phyloP scores from a whole-genome alignment of 805 yeast species.

The Candida koratica region DNA sequence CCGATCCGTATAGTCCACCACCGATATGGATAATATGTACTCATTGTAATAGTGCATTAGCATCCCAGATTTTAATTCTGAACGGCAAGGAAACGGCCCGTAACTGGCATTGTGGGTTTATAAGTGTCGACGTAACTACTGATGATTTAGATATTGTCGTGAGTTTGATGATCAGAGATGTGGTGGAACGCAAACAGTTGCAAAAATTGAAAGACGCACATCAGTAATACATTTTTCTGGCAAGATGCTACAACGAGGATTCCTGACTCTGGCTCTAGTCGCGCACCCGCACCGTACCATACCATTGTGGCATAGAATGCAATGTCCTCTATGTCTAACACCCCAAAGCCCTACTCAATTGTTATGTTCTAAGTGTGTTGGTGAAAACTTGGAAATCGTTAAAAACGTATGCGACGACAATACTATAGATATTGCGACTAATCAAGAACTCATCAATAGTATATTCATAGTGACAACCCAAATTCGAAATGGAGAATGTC shows the following conservation, averaged over 20 bases:
- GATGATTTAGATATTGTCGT: slow-evolving; percentile 54
- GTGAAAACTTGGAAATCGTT: slow-evolving; percentile 19
- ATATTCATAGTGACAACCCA: slow-evolving; percentile 21
- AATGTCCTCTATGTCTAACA: slow-evolving; percentile 20
- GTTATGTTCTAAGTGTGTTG: slow-evolving; percentile 23
- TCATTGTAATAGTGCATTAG: slow-evolving; percentile 51
- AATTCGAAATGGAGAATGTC: slow-evolving; percentile 12
- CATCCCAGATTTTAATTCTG: slow-evolving; percentile 57
- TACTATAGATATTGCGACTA: slow-evolving; percentile 20
- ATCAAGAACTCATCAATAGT: slow-evolving; percentile 24
- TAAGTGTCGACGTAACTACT: slow-evolving; percentile 52
- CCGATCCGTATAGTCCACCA: slow-evolving; percentile 45
- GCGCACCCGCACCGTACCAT: too few relatives aligned
- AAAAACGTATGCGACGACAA: slow-evolving; percentile 25
- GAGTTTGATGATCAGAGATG: slow-evolving; percentile 56
- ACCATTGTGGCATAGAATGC: too few relatives aligned
- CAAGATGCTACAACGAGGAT: too few relatives aligned
- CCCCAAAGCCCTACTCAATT: slow-evolving; percentile 12
- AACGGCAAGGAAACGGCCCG: slow-evolving; percentile 55
- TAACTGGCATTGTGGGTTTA: slow-evolving; percentile 63
- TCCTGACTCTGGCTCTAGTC: too few relatives aligned
- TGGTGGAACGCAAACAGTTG: slow-evolving; percentile 41
- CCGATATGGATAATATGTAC: slow-evolving; percentile 69
- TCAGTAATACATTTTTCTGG: too few relatives aligned
- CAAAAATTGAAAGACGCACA: too few relatives aligned